Conservation (phyloP, 2,329 filamentous ascomycete genomes). For the Sporothrix luriei region DNA sequence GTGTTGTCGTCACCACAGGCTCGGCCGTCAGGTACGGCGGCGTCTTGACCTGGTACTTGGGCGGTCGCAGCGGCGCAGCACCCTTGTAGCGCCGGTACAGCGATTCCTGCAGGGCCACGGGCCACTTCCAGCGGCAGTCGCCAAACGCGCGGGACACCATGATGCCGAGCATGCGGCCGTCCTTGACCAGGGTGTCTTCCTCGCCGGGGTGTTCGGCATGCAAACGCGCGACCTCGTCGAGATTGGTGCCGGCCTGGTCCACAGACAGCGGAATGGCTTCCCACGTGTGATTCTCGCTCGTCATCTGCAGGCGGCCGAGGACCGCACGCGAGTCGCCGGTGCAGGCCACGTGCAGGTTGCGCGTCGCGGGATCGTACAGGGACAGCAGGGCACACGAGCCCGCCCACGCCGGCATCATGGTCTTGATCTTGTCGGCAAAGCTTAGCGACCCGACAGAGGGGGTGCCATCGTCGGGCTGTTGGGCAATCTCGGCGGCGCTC, state of each 20-base stretch:
- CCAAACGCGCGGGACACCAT: constrained; percentile 92
- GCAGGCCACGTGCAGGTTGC: constrained; percentile 88
- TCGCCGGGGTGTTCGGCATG: constrained; percentile 87
- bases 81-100: constrained; percentile 87
- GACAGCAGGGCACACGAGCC: constrained; percentile 94
- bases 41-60: constrained; percentile 49
- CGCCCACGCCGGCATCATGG: constrained; percentile 85
- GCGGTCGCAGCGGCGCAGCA: constrained; percentile 70
- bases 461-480: background rate
- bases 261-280: constrained; percentile 83
- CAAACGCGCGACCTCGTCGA: constrained; percentile 79
- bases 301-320: constrained; percentile 64
- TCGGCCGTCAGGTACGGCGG: constrained; percentile 98
- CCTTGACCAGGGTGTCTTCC: constrained; percentile 73
- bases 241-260: constrained; percentile 90
- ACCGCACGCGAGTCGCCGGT: constrained; percentile 96
- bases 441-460: background rate
- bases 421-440: constrained; percentile 81
- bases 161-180: constrained; percentile 90
- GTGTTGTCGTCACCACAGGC: constrained; percentile 88
- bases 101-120: constrained; percentile 76
- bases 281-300: constrained; percentile 64
- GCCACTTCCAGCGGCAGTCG: constrained; percentile 97
- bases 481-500: constrained; percentile 86
- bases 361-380: constrained; percentile 88